A percentile compares a stretch with the other conserved stretches of the same genome.
phyloP scores from a whole-genome alignment of 768 basidiomycete genomes.

The Termitomyces sp. region DNA sequence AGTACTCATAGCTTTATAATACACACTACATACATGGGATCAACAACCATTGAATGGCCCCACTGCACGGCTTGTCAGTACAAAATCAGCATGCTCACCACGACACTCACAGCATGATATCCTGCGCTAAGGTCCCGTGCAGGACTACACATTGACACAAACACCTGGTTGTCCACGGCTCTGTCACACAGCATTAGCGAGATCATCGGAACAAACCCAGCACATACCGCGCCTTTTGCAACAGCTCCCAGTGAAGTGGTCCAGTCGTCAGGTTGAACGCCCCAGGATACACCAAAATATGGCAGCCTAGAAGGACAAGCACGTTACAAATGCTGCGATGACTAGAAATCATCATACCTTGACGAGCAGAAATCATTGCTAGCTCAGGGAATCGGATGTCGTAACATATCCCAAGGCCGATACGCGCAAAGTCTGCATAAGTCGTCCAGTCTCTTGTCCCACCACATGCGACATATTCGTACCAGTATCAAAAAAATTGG shows the following conservation, averaged over 20 bases:
- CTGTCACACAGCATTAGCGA: conserved; percentile 32
- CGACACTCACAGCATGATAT: conserved; percentile 76
- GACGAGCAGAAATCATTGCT: conserved; percentile 83
- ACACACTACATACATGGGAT: conserved; percentile 65
- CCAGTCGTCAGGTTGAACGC: conserved; percentile 97
- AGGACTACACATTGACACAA: conserved; percentile 92
- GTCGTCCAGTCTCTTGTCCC: neutral
- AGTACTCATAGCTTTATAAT: neutral
- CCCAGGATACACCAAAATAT: conserved; percentile 85
- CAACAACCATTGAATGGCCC: conserved; percentile 89
- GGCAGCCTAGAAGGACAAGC: conserved; percentile 53
- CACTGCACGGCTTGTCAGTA: conserved; percentile 40
- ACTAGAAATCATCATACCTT: conserved; percentile 41
- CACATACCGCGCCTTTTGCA: conserved; percentile 77
- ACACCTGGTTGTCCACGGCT: conserved; percentile 97
- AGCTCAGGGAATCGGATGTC: conserved; percentile 94
- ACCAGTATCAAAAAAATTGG: conserved; percentile 90
- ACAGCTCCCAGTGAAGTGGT: conserved; percentile 91
- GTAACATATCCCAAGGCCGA: conserved; percentile 95
- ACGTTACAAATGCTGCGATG: neutral
- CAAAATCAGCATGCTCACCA: neutral
- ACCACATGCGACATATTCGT: neutral
- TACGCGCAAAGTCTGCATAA: conserved; percentile 82
- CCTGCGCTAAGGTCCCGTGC: conserved; percentile 76
- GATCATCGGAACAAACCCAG: neutral